Evolutionary conservation across 148 eudicot species (phyloP), one percentile per base, ranked within the genome.

Genomic region (Vaccinium corymbosum): DNA sequence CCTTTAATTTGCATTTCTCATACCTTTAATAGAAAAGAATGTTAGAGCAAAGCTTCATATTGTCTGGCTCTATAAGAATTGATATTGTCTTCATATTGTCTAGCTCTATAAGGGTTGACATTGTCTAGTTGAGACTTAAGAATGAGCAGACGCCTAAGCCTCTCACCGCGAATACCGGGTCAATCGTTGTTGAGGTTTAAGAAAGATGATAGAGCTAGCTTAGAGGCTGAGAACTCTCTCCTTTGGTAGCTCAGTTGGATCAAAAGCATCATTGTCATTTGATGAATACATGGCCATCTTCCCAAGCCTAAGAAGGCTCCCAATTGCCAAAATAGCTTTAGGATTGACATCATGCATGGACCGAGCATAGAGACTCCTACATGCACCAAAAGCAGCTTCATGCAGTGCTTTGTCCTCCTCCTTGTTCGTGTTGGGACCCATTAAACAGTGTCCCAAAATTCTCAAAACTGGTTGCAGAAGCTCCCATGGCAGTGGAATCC

Each of bases 401-500:
- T 86, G 83, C 84, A 94, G 85, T 55, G 87, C 89, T 42, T 84
- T 86, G 13, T 78, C 87, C 82, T 83, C 87, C 82, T 83, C 73
- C 73, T 68, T 29, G 7, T 27, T 68, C 7, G 4, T 77, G 1
- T 62, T 62, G 7, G 73, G 84, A 17, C 94, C 91, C 88, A 94
- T 87, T 59, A 97, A 61, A 71, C 97, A 97, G 86, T 97, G 99
- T 35, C 99, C 99, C 53, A 97, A 76, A 20, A 97, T 93, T 66
- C 97, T 89, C 78, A 94, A 80, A 17, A 89, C 78, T 7, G 98
- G 99, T 57, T 92, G 95, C 83, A 93, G 19, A 22, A 96, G 83
- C 88, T 94, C 99, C 99, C 99, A 97, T 25, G 93, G 97, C 82
- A 97, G 56, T 7, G 88, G 87, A 9, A 94, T 90, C 83, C 92